Base-by-base conservation (phyloP, 164 flowering plant species). In the Platanus orientalis region DNA sequence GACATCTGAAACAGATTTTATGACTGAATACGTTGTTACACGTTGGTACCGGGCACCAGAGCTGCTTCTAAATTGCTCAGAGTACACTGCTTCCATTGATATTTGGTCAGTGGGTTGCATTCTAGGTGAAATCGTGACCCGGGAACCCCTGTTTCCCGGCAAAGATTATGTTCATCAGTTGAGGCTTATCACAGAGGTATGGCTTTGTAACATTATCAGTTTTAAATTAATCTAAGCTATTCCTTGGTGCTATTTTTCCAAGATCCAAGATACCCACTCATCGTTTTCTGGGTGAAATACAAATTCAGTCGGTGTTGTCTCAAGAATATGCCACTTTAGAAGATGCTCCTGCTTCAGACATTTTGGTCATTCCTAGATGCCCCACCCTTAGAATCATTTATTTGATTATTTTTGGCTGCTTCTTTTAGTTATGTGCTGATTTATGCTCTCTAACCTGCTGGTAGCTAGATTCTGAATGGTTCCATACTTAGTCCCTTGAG, bases 141-240 rank as follows among this genome's bases (percentile, higher is more conserved):
- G 49, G 4, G 49, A 45, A 19, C 49, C 49, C 49, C 20, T 45
- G 5, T 45, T 45, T 45, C 49, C 49, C 1, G 49, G 49, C n/a
- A 45, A 45, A 45, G 49, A 45, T 45, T 45, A 45, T 45, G 49
- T 45, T 45, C 49, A 45, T 45, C 49, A 45, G 49, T 45, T 45
- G 49, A 45, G 49, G 19, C 49, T 45, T 45, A 16, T 45, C 49
- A 45, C 49, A 16, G 49, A 16, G 49, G 49, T 45, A 45, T 53
- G 42, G 3, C 17, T 23, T 45, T 21, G 40, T 24, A 26, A 29
- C 24, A 21, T 60, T 54, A 2, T 4, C 7, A 28, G 26, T 10
- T 26, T 32, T 6, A 24, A 26, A 12, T 27, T 26, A 27, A 52
- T 52, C 11, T 2, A 49, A 3, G 23, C 25, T 49, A 10, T 2